Evolutionary conservation across 2,329 filamentous ascomycete species (phyloP), one percentile per base, ranked within the genome.

Genomic region (Karstenula rhodostoma): DNA sequence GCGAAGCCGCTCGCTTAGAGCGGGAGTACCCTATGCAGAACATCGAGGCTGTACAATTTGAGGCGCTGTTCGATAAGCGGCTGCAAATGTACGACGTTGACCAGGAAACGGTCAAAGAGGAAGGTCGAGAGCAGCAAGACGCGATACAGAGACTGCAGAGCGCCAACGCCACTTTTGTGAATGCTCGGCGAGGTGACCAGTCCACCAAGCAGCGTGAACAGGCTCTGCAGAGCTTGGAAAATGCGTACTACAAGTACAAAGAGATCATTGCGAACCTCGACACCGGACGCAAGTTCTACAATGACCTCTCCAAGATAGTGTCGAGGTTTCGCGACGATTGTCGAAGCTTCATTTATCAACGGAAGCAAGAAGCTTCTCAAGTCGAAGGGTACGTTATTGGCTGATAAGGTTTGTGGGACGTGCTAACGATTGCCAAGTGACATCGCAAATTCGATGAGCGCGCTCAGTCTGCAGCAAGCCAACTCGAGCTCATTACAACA

Each of bases 221-320:
- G 67, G 93, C 93, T 0, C 80, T 99, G 51, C 95, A 99, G 78
- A 88, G 86, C 63, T 83, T 99, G 10, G 94, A 98, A 77, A 93
- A 91, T 65, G 94, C 93, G 0, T 98, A 96, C 75, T 89, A 93
- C 78, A 96, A 94, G 79, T 98, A 98, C 82, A 97, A 97, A 79
- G 94, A 99, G 76, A 92, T 98, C 58, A 88, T 97, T 59, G 92
- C 87, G 66, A 97, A 98, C 73, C 84, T 97, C 2, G 94, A 98
- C 66, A 92, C 91, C 0, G 95, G 93, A 0, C 85, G 94, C 56
- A 97, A 95, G 76, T 99, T 99, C 75, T 99, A 98, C 81, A 99
- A 99, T 68, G 94, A 98, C 73, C 84, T 99, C 4, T 92, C 91
- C 49, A 92, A 90, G 78, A 93, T 98, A 63, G 91, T 97, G 0